Evolutionary conservation across 768 basidiomycete genomes (phyloP).

Genomic region (Leccinum truebloodii): DNA sequence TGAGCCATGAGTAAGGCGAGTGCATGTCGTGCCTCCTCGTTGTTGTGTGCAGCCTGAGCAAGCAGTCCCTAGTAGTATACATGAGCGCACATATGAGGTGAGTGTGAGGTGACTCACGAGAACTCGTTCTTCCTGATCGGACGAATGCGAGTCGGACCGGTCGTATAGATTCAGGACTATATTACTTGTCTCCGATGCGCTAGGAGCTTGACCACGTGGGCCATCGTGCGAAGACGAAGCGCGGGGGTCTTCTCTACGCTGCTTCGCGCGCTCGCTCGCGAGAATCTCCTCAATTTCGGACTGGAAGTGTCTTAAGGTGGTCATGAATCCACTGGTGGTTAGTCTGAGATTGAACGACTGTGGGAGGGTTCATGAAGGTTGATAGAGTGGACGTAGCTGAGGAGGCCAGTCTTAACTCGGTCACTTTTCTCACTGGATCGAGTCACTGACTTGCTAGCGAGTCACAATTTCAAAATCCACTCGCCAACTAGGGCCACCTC

Average conservation of each 20-base stretch:
- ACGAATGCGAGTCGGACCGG: conserved; percentile 7
- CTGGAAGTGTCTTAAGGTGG: conserved; percentile 46
- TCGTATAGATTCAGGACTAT: neutral
- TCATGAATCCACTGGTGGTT: conserved; percentile 22
- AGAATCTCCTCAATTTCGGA: conserved; percentile 78
- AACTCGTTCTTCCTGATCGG: conserved; percentile 20
- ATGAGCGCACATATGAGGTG: neutral
- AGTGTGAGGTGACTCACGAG: conserved; percentile 12
- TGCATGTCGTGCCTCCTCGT: conserved; percentile 60
- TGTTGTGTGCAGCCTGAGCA: conserved; percentile 33
- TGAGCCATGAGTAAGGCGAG: conserved; percentile 68
- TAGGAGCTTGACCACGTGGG: conserved; percentile 52
- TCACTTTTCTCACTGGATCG: neutral
- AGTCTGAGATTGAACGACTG: conserved; percentile 3
- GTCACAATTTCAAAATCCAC: neutral
- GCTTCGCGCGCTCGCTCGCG: conserved; percentile 63
- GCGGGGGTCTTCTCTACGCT: conserved; percentile 40
- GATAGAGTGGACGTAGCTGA: conserved; percentile 4
- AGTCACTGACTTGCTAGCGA: neutral
- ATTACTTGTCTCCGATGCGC: neutral
- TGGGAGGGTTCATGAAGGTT: conserved; percentile 17
- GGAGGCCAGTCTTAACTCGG: neutral
- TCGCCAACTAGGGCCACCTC: neutral
- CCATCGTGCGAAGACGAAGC: conserved; percentile 20
- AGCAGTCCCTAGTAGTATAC: conserved; percentile 41